phyloP scores from a whole-genome alignment of 164 flowering plant genomes.

The Aristolochia fimbriata region DNA sequence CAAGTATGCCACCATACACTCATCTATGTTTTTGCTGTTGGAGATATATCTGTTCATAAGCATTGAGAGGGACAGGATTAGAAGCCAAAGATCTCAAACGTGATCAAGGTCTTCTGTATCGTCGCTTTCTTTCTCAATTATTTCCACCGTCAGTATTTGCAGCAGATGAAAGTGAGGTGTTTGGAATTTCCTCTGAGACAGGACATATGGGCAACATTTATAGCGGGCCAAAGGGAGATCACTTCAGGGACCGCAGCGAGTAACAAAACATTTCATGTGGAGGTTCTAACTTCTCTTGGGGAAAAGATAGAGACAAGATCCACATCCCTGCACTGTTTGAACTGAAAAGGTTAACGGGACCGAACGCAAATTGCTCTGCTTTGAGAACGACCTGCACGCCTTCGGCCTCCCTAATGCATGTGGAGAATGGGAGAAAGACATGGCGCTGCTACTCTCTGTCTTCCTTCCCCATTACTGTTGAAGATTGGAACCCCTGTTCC shows the following conservation, averaged over 20 bases:
- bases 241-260: too few relatives aligned
- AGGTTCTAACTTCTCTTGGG: neutral
- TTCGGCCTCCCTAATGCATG: constrained; percentile 9
- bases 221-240: too few relatives aligned
- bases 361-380: constrained; percentile 3
- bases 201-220: too few relatives aligned
- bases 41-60: too few relatives aligned
- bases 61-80: neutral
- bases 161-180: neutral
- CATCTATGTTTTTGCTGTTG: too few relatives aligned
- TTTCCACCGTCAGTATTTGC: neutral
- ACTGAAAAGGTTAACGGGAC: constrained; percentile 4
- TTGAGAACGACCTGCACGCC: constrained; percentile 5
- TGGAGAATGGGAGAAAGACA: constrained; percentile 6
- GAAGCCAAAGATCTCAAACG: neutral
- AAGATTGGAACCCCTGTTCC: neutral
- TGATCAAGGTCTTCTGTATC: neutral
- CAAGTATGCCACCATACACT: too few relatives aligned
- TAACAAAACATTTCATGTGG: too few relatives aligned
- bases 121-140: neutral
- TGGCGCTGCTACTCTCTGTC: constrained; percentile 10
- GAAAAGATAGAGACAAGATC: neutral
- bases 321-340: neutral
- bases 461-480: neutral
- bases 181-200: too few relatives aligned